Evolutionary conservation across 2,329 filamentous ascomycete species (phyloP).

Genomic region (Helicocarpus griseus): DNA sequence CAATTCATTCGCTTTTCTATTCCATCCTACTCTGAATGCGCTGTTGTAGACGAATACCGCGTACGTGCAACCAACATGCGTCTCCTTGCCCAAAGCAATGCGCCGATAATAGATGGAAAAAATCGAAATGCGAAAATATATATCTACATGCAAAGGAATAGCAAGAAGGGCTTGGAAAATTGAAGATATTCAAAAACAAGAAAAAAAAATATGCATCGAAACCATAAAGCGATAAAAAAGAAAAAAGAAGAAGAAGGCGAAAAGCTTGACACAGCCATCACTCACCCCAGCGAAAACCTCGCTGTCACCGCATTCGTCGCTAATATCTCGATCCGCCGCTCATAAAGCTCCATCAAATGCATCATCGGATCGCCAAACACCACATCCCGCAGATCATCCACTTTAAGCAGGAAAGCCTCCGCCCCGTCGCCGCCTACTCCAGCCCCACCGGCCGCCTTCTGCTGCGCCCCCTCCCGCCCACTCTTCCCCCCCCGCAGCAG

Average conservation of each 20-base stretch:
- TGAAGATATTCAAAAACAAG: no score
- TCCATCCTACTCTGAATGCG: no score
- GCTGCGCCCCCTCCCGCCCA: conserved; percentile 40
- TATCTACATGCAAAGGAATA: background rate
- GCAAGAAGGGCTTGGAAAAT: no score
- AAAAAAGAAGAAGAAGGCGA: background rate
- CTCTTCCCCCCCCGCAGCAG: conserved; percentile 44
- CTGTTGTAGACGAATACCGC: no score
- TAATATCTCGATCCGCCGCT: conserved; percentile 58
- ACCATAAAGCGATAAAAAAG: background rate
- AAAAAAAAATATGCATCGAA: no score
- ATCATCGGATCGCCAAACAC: conserved; percentile 75
- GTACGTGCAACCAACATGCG: no score
- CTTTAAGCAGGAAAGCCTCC: conserved; percentile 57
- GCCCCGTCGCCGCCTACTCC: conserved; percentile 47
- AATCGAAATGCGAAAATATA: background rate
- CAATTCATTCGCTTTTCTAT: no score
- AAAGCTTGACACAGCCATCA: background rate
- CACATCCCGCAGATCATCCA: conserved; percentile 58
- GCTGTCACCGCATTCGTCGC: conserved; percentile 59
- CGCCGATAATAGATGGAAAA: no score
- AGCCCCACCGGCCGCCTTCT: no score
- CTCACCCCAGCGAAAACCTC: conserved; percentile 13
- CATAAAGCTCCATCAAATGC: conserved; percentile 73
- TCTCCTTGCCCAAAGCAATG: no score